Conservation (phyloP, 1,284 basidiomycete species). For the Rhodotorula glutinis region DNA sequence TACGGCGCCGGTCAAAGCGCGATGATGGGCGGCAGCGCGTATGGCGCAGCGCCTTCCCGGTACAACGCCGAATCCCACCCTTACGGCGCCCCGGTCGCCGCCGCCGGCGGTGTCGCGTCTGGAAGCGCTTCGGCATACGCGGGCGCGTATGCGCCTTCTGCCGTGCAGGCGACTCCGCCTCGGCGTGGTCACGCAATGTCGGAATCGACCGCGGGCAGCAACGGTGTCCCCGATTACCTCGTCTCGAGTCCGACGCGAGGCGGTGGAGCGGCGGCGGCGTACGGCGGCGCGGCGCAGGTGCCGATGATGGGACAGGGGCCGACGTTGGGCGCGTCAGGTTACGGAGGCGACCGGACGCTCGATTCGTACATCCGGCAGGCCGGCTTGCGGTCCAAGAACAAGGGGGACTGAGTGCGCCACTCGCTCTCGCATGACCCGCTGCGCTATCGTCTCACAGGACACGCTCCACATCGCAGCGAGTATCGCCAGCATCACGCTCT, state of each 20-base stretch:
- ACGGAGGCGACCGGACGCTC: constrained; percentile 12
- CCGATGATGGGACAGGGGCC: neutral
- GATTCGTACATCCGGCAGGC: constrained; percentile 17
- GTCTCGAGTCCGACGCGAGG: neutral
- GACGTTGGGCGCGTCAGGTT: neutral
- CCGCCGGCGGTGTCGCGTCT: neutral
- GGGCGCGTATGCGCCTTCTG: neutral
- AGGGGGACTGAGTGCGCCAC: constrained; percentile 7
- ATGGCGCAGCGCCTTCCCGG: neutral
- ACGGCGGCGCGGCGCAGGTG: neutral
- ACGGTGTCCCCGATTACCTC: neutral
- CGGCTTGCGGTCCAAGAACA: constrained; percentile 16
- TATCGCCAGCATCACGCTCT: too few species aligned
- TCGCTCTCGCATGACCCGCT: too few species aligned
- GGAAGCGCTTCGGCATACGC: constrained; percentile 6
- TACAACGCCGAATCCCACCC: constrained; percentile 9
- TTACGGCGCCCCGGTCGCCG: neutral
- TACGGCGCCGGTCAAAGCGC: neutral
- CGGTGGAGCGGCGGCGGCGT: neutral
- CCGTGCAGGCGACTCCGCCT: constrained; percentile 6
- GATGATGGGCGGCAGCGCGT: neutral
- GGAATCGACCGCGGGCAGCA: neutral
- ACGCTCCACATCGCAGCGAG: too few species aligned
- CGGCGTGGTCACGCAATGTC: constrained; percentile 9
- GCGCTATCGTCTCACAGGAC: neutral